Evolutionary conservation across 768 basidiomycete genomes (phyloP), one percentile per base, ranked within the genome.

Genomic region (Suillus decipiens): DNA sequence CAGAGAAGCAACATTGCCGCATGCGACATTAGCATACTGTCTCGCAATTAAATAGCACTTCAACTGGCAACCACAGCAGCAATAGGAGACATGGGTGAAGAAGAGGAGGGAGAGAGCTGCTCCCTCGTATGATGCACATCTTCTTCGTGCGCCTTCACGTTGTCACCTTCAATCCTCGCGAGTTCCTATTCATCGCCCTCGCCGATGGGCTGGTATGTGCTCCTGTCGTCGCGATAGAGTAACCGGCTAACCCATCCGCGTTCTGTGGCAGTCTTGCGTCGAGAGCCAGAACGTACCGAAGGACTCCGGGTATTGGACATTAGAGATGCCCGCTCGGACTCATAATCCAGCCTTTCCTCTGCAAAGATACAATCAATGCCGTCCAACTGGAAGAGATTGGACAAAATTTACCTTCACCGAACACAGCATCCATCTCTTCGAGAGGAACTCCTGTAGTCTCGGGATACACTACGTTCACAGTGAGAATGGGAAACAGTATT

Each of bases 361-460:
- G 79, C 73, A 34, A 54, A 58, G 39, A 19, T 17, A 50, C 69
- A 43, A 66, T 53, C 41, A 56, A 8, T n/a, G 39, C 24, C 9
- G 74, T 72, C 76, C 15, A 11, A 60, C 22, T 15, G 15, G 22
- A n/a, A 22, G 15, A 51, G 19, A 43, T 36, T 51, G 47, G n/a
- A 15, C 10, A 37, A 48, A 59, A 31, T 14, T 55, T 48, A 88
- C 90, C 90, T 87, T 95, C 93, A 51, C 93, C 90, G 75, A 96
- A 96, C 19, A 95, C 87, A 31, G 83, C 86, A 70, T 95, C 94
- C 88, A 96, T 93, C 73, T 95, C 93, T 77, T 96, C 94, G 60
- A 95, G 77, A 2, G 93, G 89, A 7, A 94, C 86, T 2, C 93
- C 91, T 77, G 86, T 94, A 14, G 92, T 93, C 75, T 94, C 91